Evolutionary conservation across 192 early-diverging fungal species (phyloP), one percentile per base, ranked within the genome.

Genomic region (Dimargaris xerosporica): DNA sequence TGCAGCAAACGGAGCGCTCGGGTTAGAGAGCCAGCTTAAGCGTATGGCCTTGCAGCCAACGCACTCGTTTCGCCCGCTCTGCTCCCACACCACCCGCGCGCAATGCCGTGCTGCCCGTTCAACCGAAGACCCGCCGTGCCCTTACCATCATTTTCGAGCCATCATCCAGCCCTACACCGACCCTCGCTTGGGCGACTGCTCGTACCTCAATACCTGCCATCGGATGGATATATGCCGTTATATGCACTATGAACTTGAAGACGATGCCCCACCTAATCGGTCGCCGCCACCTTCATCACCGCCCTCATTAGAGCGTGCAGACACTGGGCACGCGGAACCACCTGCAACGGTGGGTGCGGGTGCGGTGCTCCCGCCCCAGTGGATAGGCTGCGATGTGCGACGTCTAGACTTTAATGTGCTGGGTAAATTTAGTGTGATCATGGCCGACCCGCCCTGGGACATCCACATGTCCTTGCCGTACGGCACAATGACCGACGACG

Each of bases 381-480:
- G 82, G 80, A 72, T 82, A 25, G 74, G 74, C 41, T 84, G 82
- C 59, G 82, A 84, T 63, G 73, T 84, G 16, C 70, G 82, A 7
- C 72, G 62, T 28, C 66, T 84, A 13, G 79, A 84, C 48, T 76
- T 82, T 47, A 64, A 61, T 5, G 56, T 73, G 12, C 65, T 81
- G 13, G 82, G 82, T 19, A 78, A 83, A 62, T 83, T 80, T 51
- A 48, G 71, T 17, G 76, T 83, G 15, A 83, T 83, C 28, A 80
- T 83, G 76, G 80, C 80, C 2, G 81, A 83, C 62, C 82, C 82
- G 9, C 82, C 82, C 3, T 83, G 82, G 82, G 82, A 83, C 64
- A 83, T 83, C 47, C 82, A 82, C 63, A 83, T 83, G 82, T 65
- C 61, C 28, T 67, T 82, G 5, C 82, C 82, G 13, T 83, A 83